phyloP scores from a whole-genome alignment of 1,139 yeast genomes.

The Hemisphaericaspora xylanilytica region DNA sequence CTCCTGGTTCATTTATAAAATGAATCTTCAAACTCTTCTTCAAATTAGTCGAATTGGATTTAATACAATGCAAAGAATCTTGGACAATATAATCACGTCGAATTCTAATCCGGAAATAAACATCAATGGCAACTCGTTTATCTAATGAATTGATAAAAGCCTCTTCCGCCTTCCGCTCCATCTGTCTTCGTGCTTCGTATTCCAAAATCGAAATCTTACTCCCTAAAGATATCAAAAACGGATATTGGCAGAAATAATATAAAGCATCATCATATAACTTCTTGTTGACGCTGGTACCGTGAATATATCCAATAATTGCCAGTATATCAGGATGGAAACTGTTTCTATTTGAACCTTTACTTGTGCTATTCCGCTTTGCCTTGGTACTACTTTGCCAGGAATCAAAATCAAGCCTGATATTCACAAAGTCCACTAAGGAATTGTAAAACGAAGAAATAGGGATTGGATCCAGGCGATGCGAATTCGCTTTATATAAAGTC shows the following conservation, averaged over 20 bases:
- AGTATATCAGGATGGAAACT: constrained; percentile 29
- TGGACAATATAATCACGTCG: constrained; percentile 65
- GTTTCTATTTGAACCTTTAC: constrained; percentile 3
- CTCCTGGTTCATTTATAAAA: constrained; percentile 83
- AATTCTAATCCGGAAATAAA: constrained; percentile 65
- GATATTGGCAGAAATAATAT: constrained; percentile 75
- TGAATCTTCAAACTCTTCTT: constrained; percentile 76
- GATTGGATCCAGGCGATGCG: constrained; percentile 32
- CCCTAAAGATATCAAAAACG: constrained; percentile 78
- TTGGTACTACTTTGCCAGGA: constrained; percentile 59
- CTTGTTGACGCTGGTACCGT: constrained; percentile 32
- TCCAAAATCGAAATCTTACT: constrained; percentile 78
- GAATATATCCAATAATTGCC: constrained; percentile 46
- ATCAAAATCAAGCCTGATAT: constrained; percentile 76
- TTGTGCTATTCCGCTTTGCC: constrained; percentile 9
- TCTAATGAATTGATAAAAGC: constrained; percentile 79
- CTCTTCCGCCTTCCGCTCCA: constrained; percentile 88
- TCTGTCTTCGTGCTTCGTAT: constrained; percentile 75
- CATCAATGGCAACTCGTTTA: constrained; percentile 57
- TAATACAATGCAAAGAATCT: constrained; percentile 73
- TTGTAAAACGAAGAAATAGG: constrained; percentile 69
- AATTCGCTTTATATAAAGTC: constrained; percentile 54
- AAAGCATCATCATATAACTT: constrained; percentile 24
- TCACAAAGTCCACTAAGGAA: constrained; percentile 75
- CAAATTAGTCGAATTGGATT: constrained; percentile 56